Evolutionary conservation across 768 basidiomycete species (phyloP).

Genomic region (Panaeolus cyanescens): DNA sequence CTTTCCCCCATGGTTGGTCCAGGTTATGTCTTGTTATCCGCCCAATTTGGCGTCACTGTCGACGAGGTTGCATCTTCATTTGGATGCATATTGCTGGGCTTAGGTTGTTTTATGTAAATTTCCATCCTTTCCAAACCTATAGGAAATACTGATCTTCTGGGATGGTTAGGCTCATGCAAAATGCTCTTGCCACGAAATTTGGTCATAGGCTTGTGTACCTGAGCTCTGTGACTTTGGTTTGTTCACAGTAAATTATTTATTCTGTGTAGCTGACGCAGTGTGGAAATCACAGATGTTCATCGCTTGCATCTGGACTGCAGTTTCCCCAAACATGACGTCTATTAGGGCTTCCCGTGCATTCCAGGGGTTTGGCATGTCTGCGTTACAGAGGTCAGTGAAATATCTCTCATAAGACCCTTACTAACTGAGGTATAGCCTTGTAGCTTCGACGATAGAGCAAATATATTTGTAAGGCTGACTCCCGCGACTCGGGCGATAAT

Average conservation of each 20-base stretch:
- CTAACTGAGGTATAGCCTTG: slow-evolving; percentile 27
- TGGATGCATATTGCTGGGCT: slow-evolving; percentile 40
- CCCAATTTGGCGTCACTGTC: slow-evolving; percentile 41
- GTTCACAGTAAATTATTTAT: neutral
- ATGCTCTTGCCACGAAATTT: slow-evolving; percentile 42
- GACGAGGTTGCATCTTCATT: slow-evolving; percentile 45
- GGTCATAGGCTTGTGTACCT: slow-evolving; percentile 49
- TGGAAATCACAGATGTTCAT: slow-evolving; percentile 39
- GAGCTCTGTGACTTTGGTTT: slow-evolving; percentile 38
- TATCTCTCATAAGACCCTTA: neutral
- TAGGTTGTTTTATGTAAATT: slow-evolving; percentile 43
- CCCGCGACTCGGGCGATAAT: neutral
- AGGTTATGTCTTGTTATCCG: slow-evolving; percentile 40
- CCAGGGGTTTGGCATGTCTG: slow-evolving; percentile 49
- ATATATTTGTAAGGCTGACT: slow-evolving; percentile 34
- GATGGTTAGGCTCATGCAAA: slow-evolving; percentile 35
- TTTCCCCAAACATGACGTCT: slow-evolving; percentile 40
- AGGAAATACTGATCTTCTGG: neutral
- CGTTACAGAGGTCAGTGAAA: slow-evolving; percentile 35
- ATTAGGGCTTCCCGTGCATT: slow-evolving; percentile 44
- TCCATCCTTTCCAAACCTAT: neutral
- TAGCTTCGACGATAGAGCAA: slow-evolving; percentile 45
- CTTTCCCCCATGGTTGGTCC: slow-evolving; percentile 45
- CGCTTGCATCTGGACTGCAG: slow-evolving; percentile 45
- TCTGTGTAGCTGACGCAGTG: neutral